Evolutionary conservation across 73 alveolate species (phyloP), one percentile per base, ranked within the genome.

Genomic region (Symbiodinium natans): DNA sequence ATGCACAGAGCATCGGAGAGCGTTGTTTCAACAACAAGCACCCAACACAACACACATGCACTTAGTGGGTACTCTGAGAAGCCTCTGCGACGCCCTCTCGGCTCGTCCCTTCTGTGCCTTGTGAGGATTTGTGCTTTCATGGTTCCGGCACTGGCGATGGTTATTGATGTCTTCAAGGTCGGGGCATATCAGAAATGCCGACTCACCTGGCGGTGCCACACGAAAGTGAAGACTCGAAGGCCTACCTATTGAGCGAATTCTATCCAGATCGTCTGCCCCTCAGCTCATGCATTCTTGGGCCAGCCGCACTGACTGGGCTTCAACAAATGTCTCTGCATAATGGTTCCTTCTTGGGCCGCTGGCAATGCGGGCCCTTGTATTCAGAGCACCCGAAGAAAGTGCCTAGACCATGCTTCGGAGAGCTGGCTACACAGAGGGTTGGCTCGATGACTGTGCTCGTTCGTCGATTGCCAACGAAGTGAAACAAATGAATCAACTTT

Each of bases 101-200:
- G n/a, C n/a, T n/a, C n/a, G n/a, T n/a, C 31, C 17, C 75, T 21
- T 29, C 75, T 21, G 75, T n/a, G n/a, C n/a, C n/a, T n/a, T n/a
- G n/a, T n/a, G n/a, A 88, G 95, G 95, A 88, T 88, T 40, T 88
- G 95, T 25, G 95, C 80, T 5, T 27, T 88, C 34, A 88, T 86
- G 10, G 42, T 88, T 41, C 95, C 95, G 11, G 95, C 95, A 6
- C 73, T 88, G 2, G 95, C 95, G 21, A 88, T 88, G 95, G 95
- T 88, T 29, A 88, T 88, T 43, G 95, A 88, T 27, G 86, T 88
- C 43, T 88, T 68, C 85, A 88, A 88, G 95, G 95, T n/a, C 23
- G n/a, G n/a, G 10, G 1, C n/a, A 6, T 8, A 15, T 21, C 84
- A 73, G 41, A 33, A 29, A 0, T 73, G 1, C 27, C 43, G 13